Conservation (phyloP, 805 yeast species). For the Saturnispora zaruensis region DNA sequence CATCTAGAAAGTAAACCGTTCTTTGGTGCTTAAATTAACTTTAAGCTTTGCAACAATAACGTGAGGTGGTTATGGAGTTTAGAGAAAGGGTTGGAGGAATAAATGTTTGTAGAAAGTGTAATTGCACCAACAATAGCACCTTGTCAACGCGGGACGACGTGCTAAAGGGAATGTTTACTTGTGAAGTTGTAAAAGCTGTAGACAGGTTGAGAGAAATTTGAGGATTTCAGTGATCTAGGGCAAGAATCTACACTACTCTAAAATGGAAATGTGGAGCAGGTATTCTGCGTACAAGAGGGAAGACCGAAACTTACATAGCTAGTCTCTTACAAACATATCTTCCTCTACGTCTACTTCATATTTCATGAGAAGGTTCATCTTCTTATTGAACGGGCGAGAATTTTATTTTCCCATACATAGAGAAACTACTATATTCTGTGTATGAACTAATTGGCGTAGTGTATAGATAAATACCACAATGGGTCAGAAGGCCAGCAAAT, state of each 20-base stretch:
- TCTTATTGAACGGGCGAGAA: neutral
- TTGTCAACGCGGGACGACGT: too few relatives aligned
- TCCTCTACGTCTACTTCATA: neutral
- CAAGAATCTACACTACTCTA: too few relatives aligned
- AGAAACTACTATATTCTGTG: neutral
- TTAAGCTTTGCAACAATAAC: neutral
- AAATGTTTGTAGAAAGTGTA: neutral
- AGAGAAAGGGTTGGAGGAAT: neutral
- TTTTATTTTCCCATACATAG: neutral
- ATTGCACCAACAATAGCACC: neutral
- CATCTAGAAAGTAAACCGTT: neutral
- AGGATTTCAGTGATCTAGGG: too few relatives aligned
- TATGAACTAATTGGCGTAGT: neutral
- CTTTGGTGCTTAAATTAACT: neutral
- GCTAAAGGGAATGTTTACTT: too few relatives aligned
- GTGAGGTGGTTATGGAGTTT: neutral
- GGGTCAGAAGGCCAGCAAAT: slow-evolving; percentile 93
- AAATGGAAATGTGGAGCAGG: too few relatives aligned
- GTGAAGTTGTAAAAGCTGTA: too few relatives aligned
- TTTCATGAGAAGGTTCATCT: neutral
- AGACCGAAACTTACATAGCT: too few relatives aligned
- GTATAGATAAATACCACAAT: slow-evolving; percentile 29
- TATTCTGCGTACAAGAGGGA: too few relatives aligned
- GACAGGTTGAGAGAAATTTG: too few relatives aligned
- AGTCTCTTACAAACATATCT: too few relatives aligned